phyloP scores from a whole-genome alignment of 768 basidiomycete species.

The Macrolepiota dolichaula region DNA sequence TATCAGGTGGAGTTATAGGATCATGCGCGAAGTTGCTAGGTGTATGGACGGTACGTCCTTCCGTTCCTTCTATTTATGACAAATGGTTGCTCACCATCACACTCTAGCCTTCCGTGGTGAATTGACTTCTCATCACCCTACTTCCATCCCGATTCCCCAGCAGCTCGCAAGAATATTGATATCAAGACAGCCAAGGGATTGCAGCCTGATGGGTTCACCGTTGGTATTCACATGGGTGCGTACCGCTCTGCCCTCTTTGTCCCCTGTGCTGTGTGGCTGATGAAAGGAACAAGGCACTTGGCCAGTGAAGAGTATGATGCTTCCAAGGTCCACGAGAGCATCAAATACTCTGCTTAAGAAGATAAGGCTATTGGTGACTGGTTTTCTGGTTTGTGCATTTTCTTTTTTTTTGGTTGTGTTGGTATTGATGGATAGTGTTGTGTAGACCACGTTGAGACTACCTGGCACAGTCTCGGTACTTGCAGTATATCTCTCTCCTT shows the following conservation, averaged over 20 bases:
- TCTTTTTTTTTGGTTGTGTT: not conserved
- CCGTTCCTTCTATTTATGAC: not conserved
- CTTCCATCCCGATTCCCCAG: slow-evolving; percentile 71
- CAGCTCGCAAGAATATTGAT: slow-evolving; percentile 59
- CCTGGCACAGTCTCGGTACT: slow-evolving; percentile 70
- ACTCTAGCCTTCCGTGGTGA: slow-evolving; percentile 73
- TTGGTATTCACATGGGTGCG: slow-evolving; percentile 73
- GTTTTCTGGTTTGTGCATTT: slow-evolving; percentile 39
- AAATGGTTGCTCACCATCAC: not conserved
- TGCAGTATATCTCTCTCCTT: slow-evolving; percentile 31
- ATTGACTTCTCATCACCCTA: slow-evolving; percentile 70
- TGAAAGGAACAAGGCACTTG: slow-evolving; percentile 49
- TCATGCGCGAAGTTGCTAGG: slow-evolving; percentile 67
- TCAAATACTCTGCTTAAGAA: slow-evolving; percentile 65
- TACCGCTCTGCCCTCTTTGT: slow-evolving; percentile 13
- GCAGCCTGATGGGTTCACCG: slow-evolving; percentile 57
- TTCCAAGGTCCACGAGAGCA: slow-evolving; percentile 57
- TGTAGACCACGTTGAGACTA: slow-evolving; percentile 70
- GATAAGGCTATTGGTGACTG: slow-evolving; percentile 72
- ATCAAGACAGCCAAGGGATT: slow-evolving; percentile 64
- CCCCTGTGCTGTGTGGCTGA: slow-evolving; percentile 6
- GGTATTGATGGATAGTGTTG: slow-evolving; percentile 30
- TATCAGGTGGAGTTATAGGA: slow-evolving; percentile 77
- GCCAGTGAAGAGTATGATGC: slow-evolving; percentile 46
- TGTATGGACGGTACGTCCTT: slow-evolving; percentile 57